Base-by-base conservation (phyloP, 768 basidiomycete species). In the Boletus sp. region DNA sequence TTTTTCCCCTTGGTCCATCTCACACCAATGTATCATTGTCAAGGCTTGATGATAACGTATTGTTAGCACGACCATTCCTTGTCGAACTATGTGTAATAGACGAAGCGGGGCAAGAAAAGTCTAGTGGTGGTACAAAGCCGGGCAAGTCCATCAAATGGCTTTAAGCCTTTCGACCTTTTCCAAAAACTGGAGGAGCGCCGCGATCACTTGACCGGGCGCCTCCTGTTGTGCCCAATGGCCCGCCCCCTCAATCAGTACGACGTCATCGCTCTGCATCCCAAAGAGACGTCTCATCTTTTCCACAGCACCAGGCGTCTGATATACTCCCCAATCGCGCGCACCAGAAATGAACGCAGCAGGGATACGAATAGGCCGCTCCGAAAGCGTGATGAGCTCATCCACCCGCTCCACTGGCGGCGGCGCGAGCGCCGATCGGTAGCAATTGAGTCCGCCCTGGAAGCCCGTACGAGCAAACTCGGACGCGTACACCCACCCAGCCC, bases 161-260 rank as follows among this genome's bases (percentile, higher is more conserved):
- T 17, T 33, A n/a, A n/a, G n/a, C 5, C 38, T 32, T 23, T 53
- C 50, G 10, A 70, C 58, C 53, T 62, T 69, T 2, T 49, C 63
- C 55, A 80, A 62, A 59, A 84, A 83, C 29, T 64, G 53, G 47
- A 75, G 46, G 50, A 84, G 51, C 47, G 71, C 66, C 19, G 68
- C 43, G 7, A 80, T 64, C 15, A 84, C 75, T 13, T 59, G 70
- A 41, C 73, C 73, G 13, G 79, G 76, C 29, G 72, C 57, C 62
- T 84, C 84, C 62, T 85, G 82, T 63, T 82, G 83, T 17, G 79
- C 81, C 84, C 84, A 84, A 66, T 85, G 85, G 0, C 84, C 85
- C 0, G 82, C 83, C 4, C 77, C 78, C 2, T 77, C 69, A 9
- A 85, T 68, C 40, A 86, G 55, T n/a, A 82, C 74, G 32, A 83